Evolutionary conservation across 2,329 filamentous ascomycete genomes (phyloP), one percentile per base, ranked within the genome.

Genomic region (Fusarium aywerte): DNA sequence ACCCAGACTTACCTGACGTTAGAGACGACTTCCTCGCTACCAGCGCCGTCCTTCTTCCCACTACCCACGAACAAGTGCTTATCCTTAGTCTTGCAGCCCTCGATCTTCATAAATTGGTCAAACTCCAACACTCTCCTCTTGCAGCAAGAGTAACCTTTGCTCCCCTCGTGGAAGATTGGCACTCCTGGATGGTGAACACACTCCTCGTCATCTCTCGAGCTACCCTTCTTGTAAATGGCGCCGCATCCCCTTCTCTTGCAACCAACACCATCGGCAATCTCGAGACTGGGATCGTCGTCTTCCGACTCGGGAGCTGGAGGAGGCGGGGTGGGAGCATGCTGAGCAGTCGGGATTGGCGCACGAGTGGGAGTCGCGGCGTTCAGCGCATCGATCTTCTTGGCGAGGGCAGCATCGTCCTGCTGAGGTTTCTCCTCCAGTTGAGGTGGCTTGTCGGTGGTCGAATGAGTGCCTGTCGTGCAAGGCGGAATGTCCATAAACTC

Each of bases 131-230:
- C 96, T 35, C 93, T 87, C 73, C 93, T 85, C 86, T 98, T 98
- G 82, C 96, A 99, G 83, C 96, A 99, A 61, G 89, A 93, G 85
- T 96, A 99, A 2, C 96, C 96, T 83, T 99, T 99, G 81, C 92
- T 97, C 33, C 96, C 96, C 82, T 99, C 96, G 78, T 99, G 96
- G 81, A 99, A 99, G 70, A 99, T 90, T 23, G 96, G 92, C 21
- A 86, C 88, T 6, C 96, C 96, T 0, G 96, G 94, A 79, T 99
- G 96, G 75, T 97, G 90, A 44, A 92, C 85, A 76, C 96, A 99
- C 63, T 87, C 84, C 82, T 97, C 94, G 1, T 83, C 86, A 31
- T 90, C 88, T 68, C 92, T 83, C 32, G 81, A 78, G 40, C 82
- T 76, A 1, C 86, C 86, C 65, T 85, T 86, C 56, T 84, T 85